A percentile compares a stretch with the other conserved stretches of the same genome.
Evolutionary conservation across 192 early-diverging fungal genomes (phyloP).

Genomic region (Coemansia sp.): DNA sequence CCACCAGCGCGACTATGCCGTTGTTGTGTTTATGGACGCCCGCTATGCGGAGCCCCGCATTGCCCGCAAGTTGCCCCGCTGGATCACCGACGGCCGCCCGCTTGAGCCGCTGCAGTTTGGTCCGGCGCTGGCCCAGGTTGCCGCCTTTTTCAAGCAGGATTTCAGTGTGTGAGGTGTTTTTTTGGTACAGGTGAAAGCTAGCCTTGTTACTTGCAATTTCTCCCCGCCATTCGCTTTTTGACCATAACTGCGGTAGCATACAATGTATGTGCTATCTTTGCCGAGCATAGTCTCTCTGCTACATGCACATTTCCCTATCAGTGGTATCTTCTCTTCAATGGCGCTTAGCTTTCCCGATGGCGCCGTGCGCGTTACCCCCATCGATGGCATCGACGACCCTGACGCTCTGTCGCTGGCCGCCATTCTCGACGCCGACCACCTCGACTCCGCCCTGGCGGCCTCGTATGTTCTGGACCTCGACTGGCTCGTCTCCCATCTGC

Average conservation of each 20-base stretch:
- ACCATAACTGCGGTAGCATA: not conserved
- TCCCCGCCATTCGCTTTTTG: too few species aligned
- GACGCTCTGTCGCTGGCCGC: constrained; percentile 7
- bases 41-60: constrained; percentile 53
- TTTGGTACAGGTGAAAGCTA: too few species aligned
- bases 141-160: constrained; percentile 29
- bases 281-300: not conserved
- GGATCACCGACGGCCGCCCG: constrained; percentile 54
- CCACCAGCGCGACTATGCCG: constrained; percentile 82
- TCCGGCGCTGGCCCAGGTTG: constrained; percentile 14
- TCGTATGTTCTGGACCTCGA: constrained; percentile 14
- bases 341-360: constrained; percentile 4
- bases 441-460: constrained; percentile 11
- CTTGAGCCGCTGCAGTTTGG: constrained; percentile 19
- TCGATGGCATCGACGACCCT: not conserved
- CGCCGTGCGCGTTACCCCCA: constrained; percentile 10
- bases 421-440: constrained; percentile 4
- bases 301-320: not conserved
- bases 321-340: not conserved
- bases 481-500: constrained; percentile 18
- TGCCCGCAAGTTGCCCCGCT: constrained; percentile 58
- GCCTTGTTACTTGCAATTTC: too few species aligned
- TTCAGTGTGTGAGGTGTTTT: too few species aligned
- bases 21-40: constrained; percentile 74
- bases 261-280: not conserved